These are phyloP conservation scores for Lepidium didymum DNA, from an alignment of 345 rosid genomes.

Conservation along the genomic window DNA sequence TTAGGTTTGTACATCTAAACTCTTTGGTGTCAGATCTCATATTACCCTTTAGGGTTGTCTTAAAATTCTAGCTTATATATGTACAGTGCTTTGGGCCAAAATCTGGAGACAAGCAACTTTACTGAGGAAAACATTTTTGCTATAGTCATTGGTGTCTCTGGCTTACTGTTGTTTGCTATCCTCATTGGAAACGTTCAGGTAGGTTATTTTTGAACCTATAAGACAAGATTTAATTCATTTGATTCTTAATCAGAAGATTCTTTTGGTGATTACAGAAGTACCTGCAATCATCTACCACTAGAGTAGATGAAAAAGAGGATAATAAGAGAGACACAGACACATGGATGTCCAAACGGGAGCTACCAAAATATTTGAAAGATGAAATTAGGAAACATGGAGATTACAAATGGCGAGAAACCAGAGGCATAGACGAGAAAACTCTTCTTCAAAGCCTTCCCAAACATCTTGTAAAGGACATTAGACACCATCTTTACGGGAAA, in stretches of 20 bases:
- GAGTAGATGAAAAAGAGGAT: slow-evolving; percentile 23
- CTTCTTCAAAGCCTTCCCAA: slow-evolving; percentile 13
- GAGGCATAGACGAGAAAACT: slow-evolving; percentile 22
- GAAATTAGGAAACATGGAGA: slow-evolving; percentile 7
- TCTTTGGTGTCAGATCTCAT: no score
- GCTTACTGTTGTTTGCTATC: slow-evolving; percentile 41
- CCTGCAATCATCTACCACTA: slow-evolving; percentile 7
- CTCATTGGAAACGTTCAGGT: slow-evolving; percentile 40
- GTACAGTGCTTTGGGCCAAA: slow-evolving; percentile 43
- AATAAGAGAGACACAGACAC: slow-evolving; percentile 16
- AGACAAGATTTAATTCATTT: no score
- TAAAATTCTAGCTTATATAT: not conserved
- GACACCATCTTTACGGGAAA: slow-evolving; percentile 8
- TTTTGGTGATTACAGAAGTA: slow-evolving; percentile 14
- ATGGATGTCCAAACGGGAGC: slow-evolving; percentile 20
- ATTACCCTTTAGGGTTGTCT: no score
- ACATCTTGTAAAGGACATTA: slow-evolving; percentile 9
- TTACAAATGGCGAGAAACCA: slow-evolving; percentile 13
- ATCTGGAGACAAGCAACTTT: slow-evolving; percentile 33
- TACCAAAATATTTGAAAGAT: slow-evolving; percentile 7
- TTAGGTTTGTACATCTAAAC: slow-evolving; percentile 7
- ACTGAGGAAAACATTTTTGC: slow-evolving; percentile 36
- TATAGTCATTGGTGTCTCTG: slow-evolving; percentile 27
- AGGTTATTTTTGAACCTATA: not conserved
- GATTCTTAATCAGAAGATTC: not conserved